phyloP scores from a whole-genome alignment of 306 rosid species.

The apple (Malus domestica) region DNA sequence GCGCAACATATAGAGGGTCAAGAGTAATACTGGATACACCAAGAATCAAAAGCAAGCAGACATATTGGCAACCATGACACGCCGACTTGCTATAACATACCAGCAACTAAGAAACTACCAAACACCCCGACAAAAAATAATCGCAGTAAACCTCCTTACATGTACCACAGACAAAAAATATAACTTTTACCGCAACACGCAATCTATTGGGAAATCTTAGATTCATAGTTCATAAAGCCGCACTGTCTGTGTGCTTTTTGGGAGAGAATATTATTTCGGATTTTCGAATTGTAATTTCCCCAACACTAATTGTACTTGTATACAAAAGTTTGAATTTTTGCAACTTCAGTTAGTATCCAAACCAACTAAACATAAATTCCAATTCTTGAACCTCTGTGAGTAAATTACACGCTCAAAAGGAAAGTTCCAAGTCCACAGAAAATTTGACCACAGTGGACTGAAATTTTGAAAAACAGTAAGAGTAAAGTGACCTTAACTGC shows the following conservation, averaged over 20 bases:
- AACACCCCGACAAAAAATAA: neutral
- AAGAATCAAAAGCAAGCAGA: neutral
- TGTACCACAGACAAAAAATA: neutral
- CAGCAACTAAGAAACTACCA: neutral
- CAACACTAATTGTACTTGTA: neutral
- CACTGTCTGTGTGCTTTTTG: no score
- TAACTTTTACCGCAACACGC: neutral
- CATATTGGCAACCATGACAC: neutral
- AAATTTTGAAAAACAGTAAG: neutral
- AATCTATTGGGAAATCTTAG: neutral
- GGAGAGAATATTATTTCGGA: neutral
- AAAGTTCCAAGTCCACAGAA: neutral
- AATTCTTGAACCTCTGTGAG: neutral
- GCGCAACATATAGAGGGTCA: neutral
- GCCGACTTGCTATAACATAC: neutral
- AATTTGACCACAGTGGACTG: neutral
- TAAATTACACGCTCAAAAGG: neutral
- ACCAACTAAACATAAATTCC: neutral
- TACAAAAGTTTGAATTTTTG: neutral
- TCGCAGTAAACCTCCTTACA: neutral
- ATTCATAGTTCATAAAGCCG: neutral
- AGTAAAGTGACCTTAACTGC: constrained; percentile 76
- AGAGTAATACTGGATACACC: neutral
- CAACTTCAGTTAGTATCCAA: neutral
- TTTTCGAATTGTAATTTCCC: no score